These are phyloP conservation scores for Populus deltoides DNA, from an alignment of 345 rosid species.

Conservation along the genomic window DNA sequence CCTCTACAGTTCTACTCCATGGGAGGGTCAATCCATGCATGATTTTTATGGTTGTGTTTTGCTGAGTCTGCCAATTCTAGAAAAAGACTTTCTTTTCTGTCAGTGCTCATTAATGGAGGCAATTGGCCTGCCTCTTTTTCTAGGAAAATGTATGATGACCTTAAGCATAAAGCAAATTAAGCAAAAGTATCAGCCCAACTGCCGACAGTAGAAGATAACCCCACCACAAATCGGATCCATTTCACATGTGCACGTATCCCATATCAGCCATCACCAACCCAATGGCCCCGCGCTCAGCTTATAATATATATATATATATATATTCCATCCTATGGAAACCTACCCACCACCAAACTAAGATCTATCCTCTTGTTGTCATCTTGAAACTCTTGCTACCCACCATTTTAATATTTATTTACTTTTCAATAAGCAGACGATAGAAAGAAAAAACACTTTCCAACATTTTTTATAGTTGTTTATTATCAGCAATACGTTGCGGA, in stretches of 20 bases:
- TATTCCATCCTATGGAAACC: background rate
- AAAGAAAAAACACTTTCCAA: no score
- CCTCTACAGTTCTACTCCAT: background rate
- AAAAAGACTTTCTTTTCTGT: background rate
- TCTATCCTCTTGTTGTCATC: background rate
- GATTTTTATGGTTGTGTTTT: background rate
- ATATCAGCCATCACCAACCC: background rate
- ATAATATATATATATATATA: no score
- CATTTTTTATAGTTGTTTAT: no score
- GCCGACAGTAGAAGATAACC: background rate
- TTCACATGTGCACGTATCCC: background rate
- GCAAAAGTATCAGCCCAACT: background rate
- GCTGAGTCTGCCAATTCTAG: background rate
- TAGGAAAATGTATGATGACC: background rate
- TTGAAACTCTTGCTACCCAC: background rate
- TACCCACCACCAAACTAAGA: background rate
- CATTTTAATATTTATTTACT: no score
- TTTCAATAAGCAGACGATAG: no score
- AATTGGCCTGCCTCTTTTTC: background rate
- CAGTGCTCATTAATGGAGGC: background rate
- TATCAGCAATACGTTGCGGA: no score
- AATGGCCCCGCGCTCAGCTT: background rate
- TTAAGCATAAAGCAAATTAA: background rate
- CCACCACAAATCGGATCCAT: background rate
- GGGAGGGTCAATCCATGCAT: background rate